Evolutionary conservation across 345 rosid genomes (phyloP).

Genomic region (Moricandia moricandioides): DNA sequence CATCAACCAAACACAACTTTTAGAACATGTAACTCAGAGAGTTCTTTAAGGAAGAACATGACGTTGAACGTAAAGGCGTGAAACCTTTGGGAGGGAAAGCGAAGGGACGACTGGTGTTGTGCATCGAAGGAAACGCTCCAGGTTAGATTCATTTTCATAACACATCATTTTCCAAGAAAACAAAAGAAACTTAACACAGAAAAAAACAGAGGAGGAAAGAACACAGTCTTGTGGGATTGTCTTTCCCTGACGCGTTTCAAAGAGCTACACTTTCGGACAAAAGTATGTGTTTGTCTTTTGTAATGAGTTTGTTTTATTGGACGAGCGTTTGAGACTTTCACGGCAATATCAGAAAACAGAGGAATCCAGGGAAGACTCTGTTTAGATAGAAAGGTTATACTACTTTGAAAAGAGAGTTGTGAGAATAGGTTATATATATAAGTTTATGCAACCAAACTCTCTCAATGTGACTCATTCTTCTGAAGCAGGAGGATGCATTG

Average conservation of each 20-base stretch:
- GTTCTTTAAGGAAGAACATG: neutral
- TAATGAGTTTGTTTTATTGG: conserved; percentile 2
- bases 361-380: conserved; percentile 25
- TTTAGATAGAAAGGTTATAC: neutral
- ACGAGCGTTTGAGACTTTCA: conserved; percentile 33
- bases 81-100: conserved; percentile 30
- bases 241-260: conserved; percentile 7
- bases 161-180: neutral
- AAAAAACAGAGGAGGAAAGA: conserved; percentile 12
- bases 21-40: conserved; percentile 4
- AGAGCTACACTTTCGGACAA: conserved; percentile 23
- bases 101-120: conserved; percentile 32
- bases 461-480: conserved; percentile 31
- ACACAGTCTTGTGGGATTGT: conserved; percentile 25
- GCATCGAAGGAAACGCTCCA: conserved; percentile 28
- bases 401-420: conserved; percentile 8
- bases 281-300: neutral
- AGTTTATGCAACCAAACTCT: neutral
- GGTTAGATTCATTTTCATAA: conserved; percentile 31
- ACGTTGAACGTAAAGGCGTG: neutral
- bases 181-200: conserved; percentile 18
- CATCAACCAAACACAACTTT: neutral
- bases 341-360: conserved; percentile 25
- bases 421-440: conserved; percentile 1
- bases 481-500: neutral